These are phyloP conservation scores for Ustilago shanxiensis DNA, from an alignment of 1,284 basidiomycete genomes.

Conservation along the genomic window DNA sequence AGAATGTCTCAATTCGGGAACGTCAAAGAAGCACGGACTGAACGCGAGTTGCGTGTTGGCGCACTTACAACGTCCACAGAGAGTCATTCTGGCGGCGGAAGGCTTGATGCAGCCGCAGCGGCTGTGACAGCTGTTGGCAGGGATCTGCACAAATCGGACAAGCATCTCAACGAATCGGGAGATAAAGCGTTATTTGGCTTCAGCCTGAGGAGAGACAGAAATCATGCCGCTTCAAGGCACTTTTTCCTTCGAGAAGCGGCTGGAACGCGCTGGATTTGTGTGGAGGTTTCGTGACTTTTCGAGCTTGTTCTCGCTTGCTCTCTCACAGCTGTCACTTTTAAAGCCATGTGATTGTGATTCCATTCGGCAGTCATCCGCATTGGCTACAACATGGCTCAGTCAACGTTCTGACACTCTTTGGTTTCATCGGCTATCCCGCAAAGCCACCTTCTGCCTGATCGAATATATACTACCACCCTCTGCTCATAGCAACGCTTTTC, in stretches of 20 bases:
- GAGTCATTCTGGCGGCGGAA: neutral
- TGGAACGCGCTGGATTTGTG: conserved; percentile 37
- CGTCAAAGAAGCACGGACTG: no score
- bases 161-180: neutral
- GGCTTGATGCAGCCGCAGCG: neutral
- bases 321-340: conserved; percentile 2
- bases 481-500: neutral
- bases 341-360: neutral
- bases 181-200: neutral
- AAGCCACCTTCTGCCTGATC: neutral
- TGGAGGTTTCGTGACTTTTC: conserved; percentile 30
- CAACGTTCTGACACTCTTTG: neutral
- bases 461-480: neutral
- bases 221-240: neutral
- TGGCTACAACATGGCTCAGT: conserved; percentile 3
- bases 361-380: neutral
- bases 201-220: neutral
- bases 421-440: neutral
- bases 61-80: neutral
- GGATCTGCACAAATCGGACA: neutral
- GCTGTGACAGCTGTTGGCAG: neutral
- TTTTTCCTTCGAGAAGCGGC: conserved; percentile 36
- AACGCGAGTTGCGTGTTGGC: no score
- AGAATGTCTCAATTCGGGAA: no score
- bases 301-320: neutral